Evolutionary conservation across 306 rosid genomes (phyloP).

Genomic region (Quercus mongolica): DNA sequence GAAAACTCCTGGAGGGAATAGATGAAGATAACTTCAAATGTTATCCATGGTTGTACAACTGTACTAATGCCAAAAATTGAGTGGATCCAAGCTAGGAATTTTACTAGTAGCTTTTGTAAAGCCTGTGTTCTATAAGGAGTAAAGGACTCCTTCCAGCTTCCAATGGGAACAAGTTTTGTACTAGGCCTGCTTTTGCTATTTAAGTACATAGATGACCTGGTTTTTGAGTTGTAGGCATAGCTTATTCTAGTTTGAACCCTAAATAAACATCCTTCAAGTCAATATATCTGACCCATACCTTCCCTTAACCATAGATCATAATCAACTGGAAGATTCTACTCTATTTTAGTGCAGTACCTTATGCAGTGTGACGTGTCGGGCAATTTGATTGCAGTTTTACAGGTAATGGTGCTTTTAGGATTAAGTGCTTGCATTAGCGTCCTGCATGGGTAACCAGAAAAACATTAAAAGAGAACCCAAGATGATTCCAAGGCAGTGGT

Average conservation of each 20-base stretch:
- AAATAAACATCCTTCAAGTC: background rate
- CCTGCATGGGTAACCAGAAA: background rate
- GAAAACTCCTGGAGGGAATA: conserved; percentile 49
- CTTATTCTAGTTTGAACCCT: background rate
- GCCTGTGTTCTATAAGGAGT: conserved; percentile 1
- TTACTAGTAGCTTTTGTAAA: background rate
- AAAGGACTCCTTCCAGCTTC: background rate
- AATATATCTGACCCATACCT: background rate
- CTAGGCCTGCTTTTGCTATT: background rate
- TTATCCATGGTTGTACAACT: conserved; percentile 49
- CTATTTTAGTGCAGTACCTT: background rate
- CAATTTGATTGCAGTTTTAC: background rate
- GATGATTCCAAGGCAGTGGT: too few relatives aligned
- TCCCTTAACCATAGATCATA: background rate
- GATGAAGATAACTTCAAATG: conserved; percentile 46
- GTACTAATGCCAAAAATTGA: conserved; percentile 23
- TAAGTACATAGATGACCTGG: background rate
- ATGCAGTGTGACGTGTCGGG: background rate
- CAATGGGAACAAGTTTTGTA: background rate
- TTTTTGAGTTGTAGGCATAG: background rate
- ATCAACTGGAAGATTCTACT: background rate
- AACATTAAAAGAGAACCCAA: background rate
- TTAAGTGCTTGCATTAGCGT: background rate
- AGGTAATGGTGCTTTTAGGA: background rate
- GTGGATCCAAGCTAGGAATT: conserved; percentile 9